A percentile compares a stretch with the other conserved stretches of the same genome.
Conservation (phyloP, 129 eudicot genomes). For the Chrysanthemum lavandulifolium region DNA sequence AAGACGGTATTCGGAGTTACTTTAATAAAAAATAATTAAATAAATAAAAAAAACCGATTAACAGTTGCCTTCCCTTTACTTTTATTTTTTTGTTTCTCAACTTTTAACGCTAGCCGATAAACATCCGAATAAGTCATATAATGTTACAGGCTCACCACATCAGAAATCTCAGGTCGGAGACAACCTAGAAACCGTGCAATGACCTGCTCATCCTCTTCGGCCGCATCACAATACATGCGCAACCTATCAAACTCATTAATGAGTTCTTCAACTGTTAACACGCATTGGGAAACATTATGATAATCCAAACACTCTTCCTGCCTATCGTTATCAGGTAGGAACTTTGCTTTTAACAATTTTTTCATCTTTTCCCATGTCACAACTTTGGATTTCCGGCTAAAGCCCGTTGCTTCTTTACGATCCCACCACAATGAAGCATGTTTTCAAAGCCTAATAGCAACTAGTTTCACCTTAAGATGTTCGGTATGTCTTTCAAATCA, state of each 20-base stretch:
- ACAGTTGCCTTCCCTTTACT: no score
- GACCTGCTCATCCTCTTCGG: no score
- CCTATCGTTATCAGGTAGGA: background rate
- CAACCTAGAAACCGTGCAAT: background rate
- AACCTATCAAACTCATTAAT: background rate
- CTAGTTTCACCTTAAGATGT: background rate
- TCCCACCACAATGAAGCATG: background rate
- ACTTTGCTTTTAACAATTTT: background rate
- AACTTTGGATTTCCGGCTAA: background rate
- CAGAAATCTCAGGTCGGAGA: background rate
- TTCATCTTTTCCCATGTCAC: no score
- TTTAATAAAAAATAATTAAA: no score
- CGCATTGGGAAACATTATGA: background rate
- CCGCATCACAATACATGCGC: background rate
- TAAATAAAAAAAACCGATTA: no score
- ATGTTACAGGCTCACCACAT: background rate
- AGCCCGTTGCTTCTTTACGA: background rate
- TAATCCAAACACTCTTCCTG: background rate
- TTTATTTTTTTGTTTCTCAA: no score
- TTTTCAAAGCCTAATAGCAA: background rate
- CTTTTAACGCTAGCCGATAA: no score
- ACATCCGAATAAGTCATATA: no score
- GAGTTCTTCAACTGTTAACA: background rate
- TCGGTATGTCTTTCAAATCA: background rate
- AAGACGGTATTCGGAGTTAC: no score